phyloP scores from a whole-genome alignment of 805 yeast species.

The Sporopachydermia quercuum region DNA sequence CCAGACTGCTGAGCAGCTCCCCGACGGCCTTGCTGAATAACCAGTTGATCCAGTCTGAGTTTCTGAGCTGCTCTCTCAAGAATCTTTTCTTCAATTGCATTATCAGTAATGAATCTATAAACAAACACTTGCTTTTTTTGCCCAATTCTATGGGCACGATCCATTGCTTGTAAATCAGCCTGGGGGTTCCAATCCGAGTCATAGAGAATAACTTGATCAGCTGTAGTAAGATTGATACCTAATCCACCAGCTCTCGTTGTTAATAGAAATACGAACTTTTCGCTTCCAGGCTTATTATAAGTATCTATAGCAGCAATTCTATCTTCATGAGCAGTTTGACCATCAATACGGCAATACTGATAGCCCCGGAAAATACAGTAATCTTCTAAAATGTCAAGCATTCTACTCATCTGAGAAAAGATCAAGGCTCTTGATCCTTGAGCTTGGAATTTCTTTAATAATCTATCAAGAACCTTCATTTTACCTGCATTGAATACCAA shows the following conservation, averaged over 20 bases:
- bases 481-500: conserved; percentile 60
- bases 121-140: conserved; percentile 76
- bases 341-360: conserved; percentile 69
- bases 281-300: conserved; percentile 58
- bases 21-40: conserved; percentile 64
- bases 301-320: conserved; percentile 66
- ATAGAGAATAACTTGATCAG: conserved; percentile 59
- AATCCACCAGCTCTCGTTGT: conserved; percentile 87
- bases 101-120: conserved; percentile 62
- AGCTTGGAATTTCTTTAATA: conserved; percentile 41
- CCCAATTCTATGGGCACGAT: conserved; percentile 79
- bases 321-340: conserved; percentile 68
- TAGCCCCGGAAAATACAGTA: conserved; percentile 57
- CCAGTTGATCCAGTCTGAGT: conserved; percentile 64
- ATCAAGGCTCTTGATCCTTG: conserved; percentile 71
- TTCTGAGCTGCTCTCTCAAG: conserved; percentile 73
- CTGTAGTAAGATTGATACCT: conserved; percentile 72
- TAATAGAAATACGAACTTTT: conserved; percentile 57
- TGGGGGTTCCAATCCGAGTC: conserved; percentile 88
- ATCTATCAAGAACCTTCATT: conserved; percentile 53
- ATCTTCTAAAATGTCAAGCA: conserved; percentile 70
- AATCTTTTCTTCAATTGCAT: conserved; percentile 74
- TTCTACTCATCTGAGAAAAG: conserved; percentile 73
- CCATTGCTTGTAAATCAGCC: conserved; percentile 83
- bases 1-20: conserved; percentile 6